A percentile compares a stretch with the other conserved stretches of the same genome.
phyloP scores from a whole-genome alignment of 257 asterid genomes.

The Salvia miltiorrhiza region DNA sequence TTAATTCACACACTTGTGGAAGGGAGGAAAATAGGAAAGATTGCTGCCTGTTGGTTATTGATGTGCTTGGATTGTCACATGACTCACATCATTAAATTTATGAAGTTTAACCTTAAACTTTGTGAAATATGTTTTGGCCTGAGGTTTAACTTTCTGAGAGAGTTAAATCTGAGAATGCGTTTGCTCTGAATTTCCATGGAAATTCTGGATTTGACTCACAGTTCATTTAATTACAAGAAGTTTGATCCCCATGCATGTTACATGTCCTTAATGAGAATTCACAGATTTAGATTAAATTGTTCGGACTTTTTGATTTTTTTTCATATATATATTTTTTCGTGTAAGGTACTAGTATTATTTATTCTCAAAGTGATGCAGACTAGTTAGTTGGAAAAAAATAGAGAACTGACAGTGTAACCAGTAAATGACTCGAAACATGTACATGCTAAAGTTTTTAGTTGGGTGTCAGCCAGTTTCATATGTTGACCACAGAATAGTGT shows the following conservation, averaged over 20 bases:
- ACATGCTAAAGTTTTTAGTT: too few relatives aligned
- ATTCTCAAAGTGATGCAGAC: neutral
- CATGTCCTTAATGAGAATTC: neutral
- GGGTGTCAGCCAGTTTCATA: too few relatives aligned
- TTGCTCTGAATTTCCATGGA: neutral
- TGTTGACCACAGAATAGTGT: too few relatives aligned
- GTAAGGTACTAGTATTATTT: neutral
- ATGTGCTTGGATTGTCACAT: conserved; percentile 1
- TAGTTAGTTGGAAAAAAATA: too few relatives aligned
- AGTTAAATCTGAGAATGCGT: neutral
- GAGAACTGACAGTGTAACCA: too few relatives aligned
- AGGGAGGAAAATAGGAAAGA: neutral
- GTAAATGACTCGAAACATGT: too few relatives aligned
- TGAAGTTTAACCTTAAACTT: neutral
- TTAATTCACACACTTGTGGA: neutral
- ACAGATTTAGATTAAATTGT: neutral
- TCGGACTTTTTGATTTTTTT: neutral
- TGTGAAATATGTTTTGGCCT: neutral
- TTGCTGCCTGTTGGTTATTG: neutral
- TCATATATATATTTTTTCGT: too few relatives aligned
- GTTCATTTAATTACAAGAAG: neutral
- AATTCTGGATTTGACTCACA: neutral
- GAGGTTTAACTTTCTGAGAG: neutral
- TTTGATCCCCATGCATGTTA: neutral
- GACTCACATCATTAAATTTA: neutral